Percentiles rank a stretch among this genome's conserved stretches.
Evolutionary conservation across 2,329 filamentous ascomycete species (phyloP).

Genomic region (Ophiocordyceps unilateralis): DNA sequence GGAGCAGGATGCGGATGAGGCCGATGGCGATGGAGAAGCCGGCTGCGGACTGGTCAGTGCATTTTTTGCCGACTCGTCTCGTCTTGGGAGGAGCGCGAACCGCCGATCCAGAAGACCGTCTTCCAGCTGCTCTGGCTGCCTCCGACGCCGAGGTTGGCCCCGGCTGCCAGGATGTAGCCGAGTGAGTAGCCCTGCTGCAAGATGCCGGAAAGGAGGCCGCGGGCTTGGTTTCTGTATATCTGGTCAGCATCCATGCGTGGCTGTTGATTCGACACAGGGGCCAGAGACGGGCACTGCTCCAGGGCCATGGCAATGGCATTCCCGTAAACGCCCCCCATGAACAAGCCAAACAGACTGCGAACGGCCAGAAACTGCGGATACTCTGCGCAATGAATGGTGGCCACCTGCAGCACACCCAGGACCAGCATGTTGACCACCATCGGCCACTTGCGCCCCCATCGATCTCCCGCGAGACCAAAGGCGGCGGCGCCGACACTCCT

Average conservation of each 20-base stretch:
- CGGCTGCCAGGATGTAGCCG: slow-evolving; percentile 64
- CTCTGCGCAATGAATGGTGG: slow-evolving; percentile 58
- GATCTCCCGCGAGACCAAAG: slow-evolving; percentile 65
- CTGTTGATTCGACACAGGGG: too few species aligned
- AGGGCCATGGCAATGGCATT: slow-evolving; percentile 65
- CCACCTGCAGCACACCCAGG: slow-evolving; percentile 49
- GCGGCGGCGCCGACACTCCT: slow-evolving; percentile 57
- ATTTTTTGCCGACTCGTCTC: background rate
- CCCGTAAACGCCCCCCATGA: slow-evolving; percentile 70
- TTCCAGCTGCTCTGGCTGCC: slow-evolving; percentile 50
- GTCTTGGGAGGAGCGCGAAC: slow-evolving; percentile 8
- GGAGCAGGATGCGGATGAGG: slow-evolving; percentile 48
- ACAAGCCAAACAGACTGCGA: slow-evolving; percentile 54
- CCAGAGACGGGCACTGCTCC: slow-evolving; percentile 45
- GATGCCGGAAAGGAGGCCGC: slow-evolving; percentile 69
- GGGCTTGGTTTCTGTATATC: slow-evolving; percentile 44
- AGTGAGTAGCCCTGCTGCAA: slow-evolving; percentile 69
- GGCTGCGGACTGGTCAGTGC: slow-evolving; percentile 22
- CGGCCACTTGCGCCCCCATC: slow-evolving; percentile 68
- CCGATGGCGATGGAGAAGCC: slow-evolving; percentile 53
- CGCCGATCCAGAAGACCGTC: slow-evolving; percentile 55
- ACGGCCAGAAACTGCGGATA: slow-evolving; percentile 63
- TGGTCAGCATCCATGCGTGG: too few species aligned
- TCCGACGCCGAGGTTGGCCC: slow-evolving; percentile 57
- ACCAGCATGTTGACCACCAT: slow-evolving; percentile 69